phyloP scores from a whole-genome alignment of 768 basidiomycete genomes.

The Clitopilus passeckerianus region DNA sequence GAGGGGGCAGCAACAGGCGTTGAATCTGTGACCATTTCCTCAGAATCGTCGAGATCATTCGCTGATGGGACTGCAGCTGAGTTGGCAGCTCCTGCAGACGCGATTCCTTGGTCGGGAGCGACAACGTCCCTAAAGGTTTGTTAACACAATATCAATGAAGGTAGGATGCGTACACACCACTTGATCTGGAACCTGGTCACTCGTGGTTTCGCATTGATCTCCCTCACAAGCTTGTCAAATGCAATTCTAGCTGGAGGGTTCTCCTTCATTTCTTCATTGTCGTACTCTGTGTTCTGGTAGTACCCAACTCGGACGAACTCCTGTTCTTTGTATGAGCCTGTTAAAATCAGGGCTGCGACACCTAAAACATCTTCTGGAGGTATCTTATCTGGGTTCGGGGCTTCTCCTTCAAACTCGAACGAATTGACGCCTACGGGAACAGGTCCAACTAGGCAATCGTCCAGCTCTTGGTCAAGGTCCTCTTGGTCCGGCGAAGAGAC shows the following conservation, averaged over 20 bases:
- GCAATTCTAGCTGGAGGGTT: slow-evolving; percentile 61
- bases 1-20: slow-evolving; percentile 61
- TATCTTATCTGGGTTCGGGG: slow-evolving; percentile 82
- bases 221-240: slow-evolving; percentile 79
- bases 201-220: slow-evolving; percentile 86
- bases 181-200: slow-evolving; percentile 92
- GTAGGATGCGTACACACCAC: slow-evolving; percentile 46
- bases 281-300: slow-evolving; percentile 99
- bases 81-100: slow-evolving; percentile 55
- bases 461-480: slow-evolving; percentile 93
- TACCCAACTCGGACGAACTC: slow-evolving; percentile 99
- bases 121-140: slow-evolving; percentile 52
- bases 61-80: slow-evolving; percentile 75
- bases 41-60: slow-evolving; percentile 49
- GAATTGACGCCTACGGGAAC: slow-evolving; percentile 96
- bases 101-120: slow-evolving; percentile 39
- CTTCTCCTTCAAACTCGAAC: slow-evolving; percentile 89
- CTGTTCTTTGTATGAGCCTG: slow-evolving; percentile 92
- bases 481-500: slow-evolving; percentile 92
- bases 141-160: not conserved
- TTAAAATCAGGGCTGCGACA: slow-evolving; percentile 95
- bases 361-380: slow-evolving; percentile 90
- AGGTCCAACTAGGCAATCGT: slow-evolving; percentile 96
- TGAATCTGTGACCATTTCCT: slow-evolving; percentile 51
- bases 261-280: slow-evolving; percentile 87